Percentiles rank a stretch among this genome's conserved stretches.
Evolutionary conservation across 148 eudicot genomes (phyloP).

Genomic region (Silene uniflora): DNA sequence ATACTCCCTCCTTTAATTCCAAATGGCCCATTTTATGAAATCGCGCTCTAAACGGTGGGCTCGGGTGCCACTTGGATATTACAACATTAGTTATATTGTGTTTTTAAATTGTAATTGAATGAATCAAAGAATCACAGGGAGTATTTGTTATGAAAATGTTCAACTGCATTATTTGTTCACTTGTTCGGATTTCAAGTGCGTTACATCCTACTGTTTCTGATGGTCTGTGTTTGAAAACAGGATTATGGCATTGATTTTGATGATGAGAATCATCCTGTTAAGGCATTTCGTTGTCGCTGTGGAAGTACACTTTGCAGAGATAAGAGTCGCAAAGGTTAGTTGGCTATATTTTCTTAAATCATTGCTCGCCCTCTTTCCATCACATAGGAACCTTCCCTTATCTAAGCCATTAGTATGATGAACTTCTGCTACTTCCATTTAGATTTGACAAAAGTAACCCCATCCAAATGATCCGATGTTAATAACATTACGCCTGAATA

Average conservation of each 20-base stretch:
- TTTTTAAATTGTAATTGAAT: no score
- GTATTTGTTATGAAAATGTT: background rate
- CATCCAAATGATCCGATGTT: no score
- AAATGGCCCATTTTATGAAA: background rate
- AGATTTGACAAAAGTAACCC: no score
- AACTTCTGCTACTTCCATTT: no score
- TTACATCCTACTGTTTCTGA: background rate
- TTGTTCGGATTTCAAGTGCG: background rate
- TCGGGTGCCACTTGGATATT: no score
- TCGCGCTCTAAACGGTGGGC: background rate
- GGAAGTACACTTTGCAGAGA: constrained; percentile 46
- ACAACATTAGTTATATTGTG: background rate
- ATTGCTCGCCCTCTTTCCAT: no score
- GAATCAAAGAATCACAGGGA: background rate
- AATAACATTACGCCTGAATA: no score
- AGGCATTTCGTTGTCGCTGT: constrained; percentile 60
- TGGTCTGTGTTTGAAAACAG: constrained; percentile 27
- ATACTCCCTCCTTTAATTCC: background rate
- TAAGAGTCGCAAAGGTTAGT: constrained; percentile 35
- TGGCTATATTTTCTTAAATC: no score
- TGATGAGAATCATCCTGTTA: constrained; percentile 51
- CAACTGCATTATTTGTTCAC: background rate
- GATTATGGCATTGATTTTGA: constrained; percentile 60
- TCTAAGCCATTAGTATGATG: no score
- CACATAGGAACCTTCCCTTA: no score